Evolutionary conservation across 1,284 basidiomycete species (phyloP), one percentile per base, ranked within the genome.

Genomic region (Hemileia vastatrix): DNA sequence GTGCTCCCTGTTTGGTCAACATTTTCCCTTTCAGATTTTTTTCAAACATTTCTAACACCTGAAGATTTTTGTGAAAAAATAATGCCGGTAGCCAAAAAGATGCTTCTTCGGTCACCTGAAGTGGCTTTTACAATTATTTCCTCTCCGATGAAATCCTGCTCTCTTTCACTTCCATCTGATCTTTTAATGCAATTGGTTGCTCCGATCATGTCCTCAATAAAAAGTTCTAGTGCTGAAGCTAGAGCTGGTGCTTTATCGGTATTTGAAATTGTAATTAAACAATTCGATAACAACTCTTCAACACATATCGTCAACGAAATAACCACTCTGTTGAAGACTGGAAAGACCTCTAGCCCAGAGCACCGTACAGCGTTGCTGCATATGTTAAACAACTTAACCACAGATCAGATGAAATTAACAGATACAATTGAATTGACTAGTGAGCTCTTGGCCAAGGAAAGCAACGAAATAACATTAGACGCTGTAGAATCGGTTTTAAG

Each of bases 331-430:
- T 86, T 89, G 3, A 86, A 87, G 71, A 77, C 84, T 0, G 86
- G 89, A 32, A 96, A 94, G 78, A 88, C 89, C 0, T 79, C 85
- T 0, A 88, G 88, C 1, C 82, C 87, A 2, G 91, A 93, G 65
- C 90, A 96, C 73, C 85, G 91, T n/a, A 76, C 84, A 4, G 80
- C 85, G 0, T 78, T 96, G 8, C 91, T 88, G 76, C 81, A 82
- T 6, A 89, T 95, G 83, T 79, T 90, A 36, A 48, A 45, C 33
- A 50, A 36, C 15, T 53, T 63, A 27, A 63, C 33, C 24, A 54
- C 61, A 24, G 49, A 48, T 1, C 15, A 44, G 18, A 43, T 50
- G 9, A 51, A 44, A 33, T 63, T 54, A 40, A 47, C 54, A 13
- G 44, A 54, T 5, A 52, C 57, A 31, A 45, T 63, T 24, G 52